A percentile compares a stretch with the other conserved stretches of the same genome.
Evolutionary conservation across 495 filamentous ascomycete species (phyloP).

Genomic region (Glutinoglossum americanum): DNA sequence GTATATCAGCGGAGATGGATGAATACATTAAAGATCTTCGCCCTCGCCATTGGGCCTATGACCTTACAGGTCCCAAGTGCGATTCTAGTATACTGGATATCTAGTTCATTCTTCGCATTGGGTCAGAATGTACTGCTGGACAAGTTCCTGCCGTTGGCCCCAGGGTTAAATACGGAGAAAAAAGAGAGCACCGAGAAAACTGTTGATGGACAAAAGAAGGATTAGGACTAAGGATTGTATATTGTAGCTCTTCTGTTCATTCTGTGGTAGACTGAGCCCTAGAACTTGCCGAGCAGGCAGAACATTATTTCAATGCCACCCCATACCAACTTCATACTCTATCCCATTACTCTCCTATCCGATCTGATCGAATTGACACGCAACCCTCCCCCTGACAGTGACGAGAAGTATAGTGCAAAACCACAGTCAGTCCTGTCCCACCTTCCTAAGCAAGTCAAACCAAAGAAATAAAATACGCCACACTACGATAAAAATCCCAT

Average conservation of each 20-base stretch:
- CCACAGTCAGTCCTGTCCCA: no score
- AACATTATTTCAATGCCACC: no score
- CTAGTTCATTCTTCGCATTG: constrained; percentile 18
- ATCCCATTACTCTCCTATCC: no score
- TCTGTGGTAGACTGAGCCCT: neutral
- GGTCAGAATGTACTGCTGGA: constrained; percentile 14
- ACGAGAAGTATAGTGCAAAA: no score
- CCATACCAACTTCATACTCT: no score
- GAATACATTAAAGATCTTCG: constrained; percentile 18
- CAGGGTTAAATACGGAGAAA: neutral
- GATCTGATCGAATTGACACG: no score
- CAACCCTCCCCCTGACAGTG: no score
- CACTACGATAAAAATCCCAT: no score
- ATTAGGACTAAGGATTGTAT: neutral
- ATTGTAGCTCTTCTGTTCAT: neutral
- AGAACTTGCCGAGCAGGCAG: no score
- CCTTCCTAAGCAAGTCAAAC: no score
- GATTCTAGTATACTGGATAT: constrained; percentile 53
- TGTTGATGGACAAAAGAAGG: neutral
- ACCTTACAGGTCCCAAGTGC: constrained; percentile 32
- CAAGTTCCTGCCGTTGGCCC: neutral
- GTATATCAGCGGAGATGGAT: constrained; percentile 14
- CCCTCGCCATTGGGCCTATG: constrained; percentile 23
- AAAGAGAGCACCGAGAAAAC: neutral
- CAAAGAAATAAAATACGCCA: no score